phyloP scores from a whole-genome alignment of 176 grass and related monocot genomes.

The Dactylis glomerata region DNA sequence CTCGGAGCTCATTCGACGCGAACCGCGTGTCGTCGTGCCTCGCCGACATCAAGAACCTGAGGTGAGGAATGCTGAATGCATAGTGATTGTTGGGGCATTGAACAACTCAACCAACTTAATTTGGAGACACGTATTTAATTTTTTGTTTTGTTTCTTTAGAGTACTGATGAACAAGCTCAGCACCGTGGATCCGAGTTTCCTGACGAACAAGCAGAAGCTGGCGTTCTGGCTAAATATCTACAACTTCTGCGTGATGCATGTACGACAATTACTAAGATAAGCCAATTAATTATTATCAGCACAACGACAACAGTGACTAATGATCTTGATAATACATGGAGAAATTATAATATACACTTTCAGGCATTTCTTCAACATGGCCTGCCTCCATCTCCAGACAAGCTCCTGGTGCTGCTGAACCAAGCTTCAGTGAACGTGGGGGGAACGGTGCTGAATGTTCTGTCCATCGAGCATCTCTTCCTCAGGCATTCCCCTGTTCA shows the following conservation, averaged over 20 bases:
- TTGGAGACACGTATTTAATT: background rate
- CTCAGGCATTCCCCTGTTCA: slow-evolving; percentile 60
- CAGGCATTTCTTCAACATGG: slow-evolving; percentile 90
- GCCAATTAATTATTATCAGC: background rate
- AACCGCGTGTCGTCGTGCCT: slow-evolving; percentile 44
- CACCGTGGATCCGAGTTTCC: slow-evolving; percentile 41
- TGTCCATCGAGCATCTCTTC: slow-evolving; percentile 84
- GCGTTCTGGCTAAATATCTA: slow-evolving; percentile 98
- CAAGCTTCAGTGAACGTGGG: slow-evolving; percentile 80
- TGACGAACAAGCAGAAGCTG: slow-evolving; percentile 89
- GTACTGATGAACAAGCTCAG: slow-evolving; percentile 60
- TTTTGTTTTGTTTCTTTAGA: slow-evolving; percentile 33
- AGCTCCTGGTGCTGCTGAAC: slow-evolving; percentile 65
- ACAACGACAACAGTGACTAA: background rate
- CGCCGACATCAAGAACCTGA: slow-evolving; percentile 64
- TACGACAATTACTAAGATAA: slow-evolving; percentile 17
- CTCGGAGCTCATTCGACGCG: slow-evolving; percentile 50
- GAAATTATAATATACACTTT: background rate
- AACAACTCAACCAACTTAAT: too few relatives aligned
- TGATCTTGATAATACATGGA: background rate
- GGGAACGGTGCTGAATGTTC: slow-evolving; percentile 60
- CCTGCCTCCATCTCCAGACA: slow-evolving; percentile 68
- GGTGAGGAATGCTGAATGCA: too few relatives aligned
- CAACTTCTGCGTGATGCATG: slow-evolving; percentile 98
- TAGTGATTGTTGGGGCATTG: too few relatives aligned